Base-by-base conservation (phyloP, 768 basidiomycete species). In the Russula ochroleuca region DNA sequence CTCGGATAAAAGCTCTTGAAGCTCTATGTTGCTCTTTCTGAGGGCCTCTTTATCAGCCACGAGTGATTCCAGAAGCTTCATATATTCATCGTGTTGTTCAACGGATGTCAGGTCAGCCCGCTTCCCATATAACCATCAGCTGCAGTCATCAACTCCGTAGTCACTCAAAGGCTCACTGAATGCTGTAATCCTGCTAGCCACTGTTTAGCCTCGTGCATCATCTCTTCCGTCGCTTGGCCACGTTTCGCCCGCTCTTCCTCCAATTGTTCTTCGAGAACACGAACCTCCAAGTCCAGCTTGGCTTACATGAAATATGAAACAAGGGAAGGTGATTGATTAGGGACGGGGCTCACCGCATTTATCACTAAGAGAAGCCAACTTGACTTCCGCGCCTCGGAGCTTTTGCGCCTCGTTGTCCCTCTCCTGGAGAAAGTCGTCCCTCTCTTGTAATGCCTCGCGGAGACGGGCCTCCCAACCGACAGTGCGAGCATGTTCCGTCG, bases 371-470 rank as follows among this genome's bases (percentile, higher is more conserved):
- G 85, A 81, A 31, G 79, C 77, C 62, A 86, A 78, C 38, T 86
- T 82, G 8, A 79, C 77, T 68, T 94, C 93, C 10, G 90, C 87
- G 38, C 84, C 70, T 47, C 83, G 79, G 2, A 88, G 86, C 48
- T 86, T 78, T 63, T 87, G 84, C 11, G 80, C 75, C 67, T 92
- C 89, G 57, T 80, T 79, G 60, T 91, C 87, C 28, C 87, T 78
- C 71, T 95, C 93, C 73, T 94, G 91, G 64, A 83, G 86, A 74
- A 90, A 80, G 72, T 95, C 93, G 45, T 94, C 91, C 68, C 83
- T 83, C 73, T 93, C 89, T 70, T 86, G 86, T 57, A 85, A 76
- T n/a, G 83, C 82, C 14, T 78, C 74, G 14, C 81, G 80, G 35
- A 94, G 73, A 13, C 83, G 83, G 10, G 82, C 78, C 68, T 94